phyloP scores from a whole-genome alignment of 1,139 yeast species.

The Yamadazyma pseudoaaseri region DNA sequence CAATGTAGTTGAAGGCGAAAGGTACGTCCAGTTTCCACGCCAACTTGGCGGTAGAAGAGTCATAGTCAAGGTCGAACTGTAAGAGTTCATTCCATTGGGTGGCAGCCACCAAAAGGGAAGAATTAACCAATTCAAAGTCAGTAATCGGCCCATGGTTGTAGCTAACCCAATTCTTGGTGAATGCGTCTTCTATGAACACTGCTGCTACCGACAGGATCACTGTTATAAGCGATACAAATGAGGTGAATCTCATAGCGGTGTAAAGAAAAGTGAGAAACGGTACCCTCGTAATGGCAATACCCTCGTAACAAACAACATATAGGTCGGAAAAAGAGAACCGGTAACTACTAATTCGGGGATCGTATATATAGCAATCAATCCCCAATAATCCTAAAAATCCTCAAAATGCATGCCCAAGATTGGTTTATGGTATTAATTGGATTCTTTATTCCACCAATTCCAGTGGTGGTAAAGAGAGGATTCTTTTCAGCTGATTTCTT shows the following conservation, averaged over 20 bases:
- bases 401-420: constrained; percentile 72
- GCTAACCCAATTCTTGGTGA: constrained; percentile 28
- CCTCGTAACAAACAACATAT: no score
- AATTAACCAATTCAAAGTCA: constrained; percentile 11
- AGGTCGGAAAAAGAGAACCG: no score
- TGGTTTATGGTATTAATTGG: constrained; percentile 79
- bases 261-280: no score
- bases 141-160: constrained; percentile 12
- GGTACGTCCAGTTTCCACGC: constrained; percentile 16
- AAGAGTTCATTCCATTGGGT: constrained; percentile 23
- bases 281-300: no score
- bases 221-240: no score
- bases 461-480: constrained; percentile 78
- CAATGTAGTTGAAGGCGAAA: constrained; percentile 8
- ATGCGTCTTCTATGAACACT: constrained; percentile 37
- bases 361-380: not conserved
- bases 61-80: constrained; percentile 3
- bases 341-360: no score
- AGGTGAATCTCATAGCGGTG: no score
- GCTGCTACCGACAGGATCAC: constrained; percentile 7
- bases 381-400: no score
- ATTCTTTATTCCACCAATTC: constrained; percentile 79
- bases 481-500: constrained; percentile 66
- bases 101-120: constrained; percentile 24
- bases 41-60: not conserved